phyloP scores from a whole-genome alignment of 2,329 filamentous ascomycete species.

The Nemania diffusa region DNA sequence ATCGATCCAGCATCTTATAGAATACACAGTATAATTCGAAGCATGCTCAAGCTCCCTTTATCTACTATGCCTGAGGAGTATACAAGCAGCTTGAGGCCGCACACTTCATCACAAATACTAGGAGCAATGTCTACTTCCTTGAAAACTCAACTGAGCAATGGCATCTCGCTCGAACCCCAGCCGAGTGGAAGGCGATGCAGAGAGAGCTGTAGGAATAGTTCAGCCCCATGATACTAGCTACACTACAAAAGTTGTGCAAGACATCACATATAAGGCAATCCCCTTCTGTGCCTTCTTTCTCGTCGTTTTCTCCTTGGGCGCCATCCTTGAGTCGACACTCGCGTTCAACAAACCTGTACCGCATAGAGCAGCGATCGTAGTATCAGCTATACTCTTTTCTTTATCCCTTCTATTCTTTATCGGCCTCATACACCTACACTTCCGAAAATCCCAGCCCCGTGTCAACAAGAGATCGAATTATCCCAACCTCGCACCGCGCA shows the following conservation, averaged over 20 bases:
- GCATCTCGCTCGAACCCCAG: constrained; percentile 22
- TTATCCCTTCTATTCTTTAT: constrained; percentile 40
- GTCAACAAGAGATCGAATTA: background rate
- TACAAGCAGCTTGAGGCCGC: constrained; percentile 12
- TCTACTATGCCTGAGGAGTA: constrained; percentile 2
- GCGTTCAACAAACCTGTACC: constrained; percentile 39
- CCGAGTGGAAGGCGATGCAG: constrained; percentile 26
- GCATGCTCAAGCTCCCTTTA: constrained; percentile 12
- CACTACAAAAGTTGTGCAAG: constrained; percentile 33
- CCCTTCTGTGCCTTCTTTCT: constrained; percentile 40
- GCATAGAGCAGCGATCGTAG: constrained; percentile 34
- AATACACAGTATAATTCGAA: constrained; percentile 22
- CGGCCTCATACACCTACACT: constrained; percentile 37
- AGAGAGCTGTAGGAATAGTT: constrained; percentile 33
- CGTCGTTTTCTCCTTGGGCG: constrained; percentile 42
- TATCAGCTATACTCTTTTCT: constrained; percentile 38
- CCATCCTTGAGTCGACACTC: constrained; percentile 40
- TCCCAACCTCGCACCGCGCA: background rate
- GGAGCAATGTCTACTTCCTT: background rate
- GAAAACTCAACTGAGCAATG: constrained; percentile 31
- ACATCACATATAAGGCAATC: constrained; percentile 43
- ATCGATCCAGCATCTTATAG: constrained; percentile 11
- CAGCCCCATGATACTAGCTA: background rate
- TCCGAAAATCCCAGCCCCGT: constrained; percentile 29
- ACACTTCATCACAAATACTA: background rate